These are phyloP conservation scores for Grosmannia penicillata DNA, from an alignment of 2,329 filamentous ascomycete genomes.

Conservation along the genomic window DNA sequence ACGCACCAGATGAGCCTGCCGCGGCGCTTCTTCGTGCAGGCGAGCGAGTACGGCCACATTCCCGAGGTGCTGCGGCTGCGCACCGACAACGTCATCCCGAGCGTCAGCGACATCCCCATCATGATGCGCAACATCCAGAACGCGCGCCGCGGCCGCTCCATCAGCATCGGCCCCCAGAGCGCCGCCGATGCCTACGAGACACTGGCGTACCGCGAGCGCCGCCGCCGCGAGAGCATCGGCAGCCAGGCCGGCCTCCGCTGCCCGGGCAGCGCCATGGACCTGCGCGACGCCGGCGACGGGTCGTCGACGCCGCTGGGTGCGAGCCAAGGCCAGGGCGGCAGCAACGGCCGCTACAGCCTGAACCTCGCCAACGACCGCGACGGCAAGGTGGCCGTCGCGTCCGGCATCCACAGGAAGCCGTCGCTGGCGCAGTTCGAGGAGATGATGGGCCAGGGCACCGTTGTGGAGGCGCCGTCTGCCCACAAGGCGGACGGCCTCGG, in stretches of 20 bases:
- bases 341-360: slow-evolving; percentile 12
- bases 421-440: slow-evolving; percentile 51
- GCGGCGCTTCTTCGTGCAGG: slow-evolving; percentile 78
- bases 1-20: slow-evolving; percentile 66
- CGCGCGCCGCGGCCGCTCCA: slow-evolving; percentile 52
- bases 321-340: slow-evolving; percentile 5
- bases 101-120: slow-evolving; percentile 71
- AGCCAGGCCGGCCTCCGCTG: slow-evolving; percentile 33
- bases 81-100: slow-evolving; percentile 76
- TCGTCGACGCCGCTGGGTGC: slow-evolving; percentile 8
- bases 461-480: slow-evolving; percentile 19
- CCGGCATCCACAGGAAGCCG: slow-evolving; percentile 28
- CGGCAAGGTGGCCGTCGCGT: slow-evolving; percentile 24
- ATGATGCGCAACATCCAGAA: slow-evolving; percentile 69
- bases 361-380: slow-evolving; percentile 17
- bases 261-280: slow-evolving; percentile 27
- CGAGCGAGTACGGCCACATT: slow-evolving; percentile 79
- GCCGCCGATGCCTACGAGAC: slow-evolving; percentile 95
- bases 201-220: slow-evolving; percentile 69
- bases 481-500: not conserved
- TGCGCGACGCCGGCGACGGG: slow-evolving; percentile 19
- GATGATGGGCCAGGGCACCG: slow-evolving; percentile 56
- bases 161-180: slow-evolving; percentile 88
- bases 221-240: slow-evolving; percentile 37
- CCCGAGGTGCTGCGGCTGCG: slow-evolving; percentile 53